Evolutionary conservation across 2,329 filamentous ascomycete genomes (phyloP).

Genomic region (Aspergillus oerlinghausenensis): DNA sequence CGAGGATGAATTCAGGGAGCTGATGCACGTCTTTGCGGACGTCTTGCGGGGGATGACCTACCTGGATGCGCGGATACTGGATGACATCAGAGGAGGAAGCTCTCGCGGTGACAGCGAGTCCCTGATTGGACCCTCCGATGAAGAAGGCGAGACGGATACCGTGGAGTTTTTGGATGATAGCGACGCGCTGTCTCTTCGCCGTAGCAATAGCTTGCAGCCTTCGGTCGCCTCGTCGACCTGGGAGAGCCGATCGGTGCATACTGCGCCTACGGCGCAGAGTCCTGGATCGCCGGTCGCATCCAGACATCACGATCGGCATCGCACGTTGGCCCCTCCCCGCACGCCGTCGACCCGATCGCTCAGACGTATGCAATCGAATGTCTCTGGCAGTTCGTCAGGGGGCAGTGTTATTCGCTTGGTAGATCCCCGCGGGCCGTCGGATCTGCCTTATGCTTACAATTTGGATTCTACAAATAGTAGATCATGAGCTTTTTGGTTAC

Average conservation of each 20-base stretch:
- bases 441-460: constrained; percentile 34
- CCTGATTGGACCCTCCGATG: constrained; percentile 35
- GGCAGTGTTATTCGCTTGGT: constrained; percentile 39
- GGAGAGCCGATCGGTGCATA: constrained; percentile 27
- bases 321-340: constrained; percentile 14
- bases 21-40: constrained; percentile 83
- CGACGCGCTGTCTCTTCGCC: constrained; percentile 17
- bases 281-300: constrained; percentile 15
- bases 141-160: constrained; percentile 37
- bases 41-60: constrained; percentile 71
- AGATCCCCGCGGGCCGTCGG: constrained; percentile 24
- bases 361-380: constrained; percentile 27
- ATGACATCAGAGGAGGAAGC: constrained; percentile 25
- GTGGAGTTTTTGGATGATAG: constrained; percentile 22
- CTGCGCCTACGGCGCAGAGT: constrained; percentile 21
- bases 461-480: constrained; percentile 12
- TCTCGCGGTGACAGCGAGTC: constrained; percentile 28
- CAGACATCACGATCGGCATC: constrained; percentile 7
- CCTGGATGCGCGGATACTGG: constrained; percentile 53
- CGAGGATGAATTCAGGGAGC: constrained; percentile 64
- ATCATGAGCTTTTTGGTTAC: neutral
- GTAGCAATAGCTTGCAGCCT: constrained; percentile 22
- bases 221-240: constrained; percentile 24
- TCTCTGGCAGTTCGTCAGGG: constrained; percentile 28
- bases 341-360: constrained; percentile 36